Evolutionary conservation across 2,329 filamentous ascomycete species (phyloP), one percentile per base, ranked within the genome.

Genomic region (Penicillium sp.): DNA sequence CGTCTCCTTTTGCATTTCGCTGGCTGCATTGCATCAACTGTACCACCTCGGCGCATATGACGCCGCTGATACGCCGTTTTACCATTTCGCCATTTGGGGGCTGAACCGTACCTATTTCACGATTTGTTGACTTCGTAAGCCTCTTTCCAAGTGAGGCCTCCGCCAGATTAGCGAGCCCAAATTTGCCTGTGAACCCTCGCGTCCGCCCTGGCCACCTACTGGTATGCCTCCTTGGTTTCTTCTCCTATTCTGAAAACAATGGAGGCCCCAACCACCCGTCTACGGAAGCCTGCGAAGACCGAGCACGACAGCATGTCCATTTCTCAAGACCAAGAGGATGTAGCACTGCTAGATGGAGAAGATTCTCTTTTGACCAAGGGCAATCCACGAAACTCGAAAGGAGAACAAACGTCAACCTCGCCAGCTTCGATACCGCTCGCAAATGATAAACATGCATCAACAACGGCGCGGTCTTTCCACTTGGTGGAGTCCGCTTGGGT

Each of bases 401-500:
- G 34, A 17, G n/a, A 37, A 23, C 17, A 37, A 21, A 5, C 18
- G 9, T 12, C 7, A 13, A 15, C 7, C n/a, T 20, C 15, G 15
- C 23, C 24, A 20, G n/a, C 39, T 2, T 29, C 26, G 4, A 40
- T 7, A 17, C 3, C 36, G n/a, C 26, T 10, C 26, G 26, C 26
- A 20, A 42, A 18, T 10, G 12, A 42, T 29, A 4, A 4, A 29
- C 6, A 13, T 13, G 13, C 5, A 2, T 7, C 15, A 29, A 10
- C 17, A 13, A 8, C 24, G 10, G 8, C 23, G 15, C 15, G 13
- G 29, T n/a, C 39, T 13, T 13, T 29, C n/a, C 21, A 8, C n/a
- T 6, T 10, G 4, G 15, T 9, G 9, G 23, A 29, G 6, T 42
- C 39, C 15, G 17, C 15, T 82, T 84, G 60, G 83, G 85, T n/a